phyloP scores from a whole-genome alignment of 163 green algal genomes.

The Prototheca cutis region DNA sequence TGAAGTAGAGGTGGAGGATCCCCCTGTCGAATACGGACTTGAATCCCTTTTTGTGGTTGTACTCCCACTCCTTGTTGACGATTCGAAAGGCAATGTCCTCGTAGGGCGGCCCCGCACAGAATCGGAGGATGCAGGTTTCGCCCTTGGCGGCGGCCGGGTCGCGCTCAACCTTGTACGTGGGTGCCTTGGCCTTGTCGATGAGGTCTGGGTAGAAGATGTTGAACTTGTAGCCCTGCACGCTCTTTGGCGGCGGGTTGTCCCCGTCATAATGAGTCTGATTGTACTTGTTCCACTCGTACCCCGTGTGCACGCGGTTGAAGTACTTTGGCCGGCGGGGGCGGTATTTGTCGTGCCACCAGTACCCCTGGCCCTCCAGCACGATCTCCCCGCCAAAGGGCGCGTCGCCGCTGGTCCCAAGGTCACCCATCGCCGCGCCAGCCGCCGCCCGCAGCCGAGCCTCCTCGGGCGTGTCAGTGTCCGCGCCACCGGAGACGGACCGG shows the following conservation, averaged over 20 bases:
- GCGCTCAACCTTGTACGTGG: conserved; percentile 46
- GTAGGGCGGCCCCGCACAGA: conserved; percentile 89
- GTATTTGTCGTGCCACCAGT: conserved; percentile 99
- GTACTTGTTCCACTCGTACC: conserved; percentile 99
- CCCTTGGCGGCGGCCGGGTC: conserved; percentile 32
- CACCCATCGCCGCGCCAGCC: conserved; percentile 38
- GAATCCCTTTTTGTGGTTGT: conserved; percentile 87
- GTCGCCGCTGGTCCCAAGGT: conserved; percentile 37
- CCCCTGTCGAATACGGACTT: conserved; percentile 93
- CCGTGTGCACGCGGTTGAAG: conserved; percentile 96
- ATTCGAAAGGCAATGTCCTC: conserved; percentile 95
- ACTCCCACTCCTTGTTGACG: conserved; percentile 90
- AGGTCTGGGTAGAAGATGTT: conserved; percentile 98
- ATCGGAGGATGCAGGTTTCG: conserved; percentile 78
- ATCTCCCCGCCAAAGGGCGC: conserved; percentile 64
- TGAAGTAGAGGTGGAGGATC: conserved; percentile 98
- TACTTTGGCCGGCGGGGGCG: conserved; percentile 94
- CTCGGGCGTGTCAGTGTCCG: neutral
- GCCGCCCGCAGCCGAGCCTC: conserved; percentile 27
- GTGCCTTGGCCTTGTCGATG: conserved; percentile 77
- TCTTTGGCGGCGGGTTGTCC: conserved; percentile 98
- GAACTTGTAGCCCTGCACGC: conserved; percentile 86
- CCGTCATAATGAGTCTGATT: conserved; percentile 99
- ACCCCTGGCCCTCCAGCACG: conserved; percentile 48
- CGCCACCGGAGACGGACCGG: neutral